Conservation (phyloP, 352 stramenopile species). For the Sclerospora graminicola region DNA sequence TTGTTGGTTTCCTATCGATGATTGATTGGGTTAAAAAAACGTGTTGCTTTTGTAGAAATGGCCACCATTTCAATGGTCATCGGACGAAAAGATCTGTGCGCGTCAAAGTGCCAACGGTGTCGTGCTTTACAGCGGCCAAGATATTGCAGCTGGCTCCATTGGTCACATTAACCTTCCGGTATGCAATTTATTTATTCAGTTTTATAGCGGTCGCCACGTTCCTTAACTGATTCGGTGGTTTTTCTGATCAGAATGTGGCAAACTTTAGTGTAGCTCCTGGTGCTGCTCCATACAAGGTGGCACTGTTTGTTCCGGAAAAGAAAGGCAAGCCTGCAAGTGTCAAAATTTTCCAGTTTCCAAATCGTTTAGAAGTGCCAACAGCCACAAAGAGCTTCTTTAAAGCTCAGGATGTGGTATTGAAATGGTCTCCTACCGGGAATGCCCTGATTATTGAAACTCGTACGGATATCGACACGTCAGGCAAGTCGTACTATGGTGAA, state of each 20-base stretch:
- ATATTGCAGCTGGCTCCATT: constrained; percentile 42
- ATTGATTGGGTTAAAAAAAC: too few relatives aligned
- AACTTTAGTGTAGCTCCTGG: constrained; percentile 82
- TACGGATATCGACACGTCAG: constrained; percentile 87
- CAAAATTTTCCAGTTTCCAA: constrained; percentile 75
- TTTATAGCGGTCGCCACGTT: background rate
- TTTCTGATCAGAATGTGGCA: constrained; percentile 41
- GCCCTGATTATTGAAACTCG: constrained; percentile 86
- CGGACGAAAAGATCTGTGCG: constrained; percentile 79
- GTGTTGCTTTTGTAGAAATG: constrained; percentile 45
- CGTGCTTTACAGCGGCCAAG: constrained; percentile 64
- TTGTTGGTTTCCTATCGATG: background rate
- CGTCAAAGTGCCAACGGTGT: constrained; percentile 70
- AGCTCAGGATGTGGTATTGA: constrained; percentile 82
- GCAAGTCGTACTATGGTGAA: constrained; percentile 97
- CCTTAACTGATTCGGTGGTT: constrained; percentile 2
- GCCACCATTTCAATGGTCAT: constrained; percentile 87
- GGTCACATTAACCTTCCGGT: constrained; percentile 69
- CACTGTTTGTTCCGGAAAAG: constrained; percentile 83
- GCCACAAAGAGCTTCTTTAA: constrained; percentile 88
- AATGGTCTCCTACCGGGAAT: constrained; percentile 83
- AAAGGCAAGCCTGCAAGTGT: constrained; percentile 84
- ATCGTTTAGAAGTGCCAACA: constrained; percentile 41
- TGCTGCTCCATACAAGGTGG: constrained; percentile 71
- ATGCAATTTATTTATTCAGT: constrained; percentile 4